A percentile compares a stretch with the other conserved stretches of the same genome.
These are phyloP conservation scores for Scheffersomyces stipitis DNA, from an alignment of 805 yeast species.

Conservation along the genomic window DNA sequence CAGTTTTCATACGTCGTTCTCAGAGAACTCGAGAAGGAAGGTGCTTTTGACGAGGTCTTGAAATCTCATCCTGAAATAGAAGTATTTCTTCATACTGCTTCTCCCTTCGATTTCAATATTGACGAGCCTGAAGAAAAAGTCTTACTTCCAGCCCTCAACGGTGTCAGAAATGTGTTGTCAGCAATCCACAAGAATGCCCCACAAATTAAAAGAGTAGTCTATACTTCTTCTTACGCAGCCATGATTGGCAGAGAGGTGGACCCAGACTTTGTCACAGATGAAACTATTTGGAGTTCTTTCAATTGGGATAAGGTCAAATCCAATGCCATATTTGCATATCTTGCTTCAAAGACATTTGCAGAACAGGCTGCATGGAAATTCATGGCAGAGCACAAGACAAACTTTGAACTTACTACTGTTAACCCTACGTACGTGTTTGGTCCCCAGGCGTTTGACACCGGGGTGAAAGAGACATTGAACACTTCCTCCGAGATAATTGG, in stretches of 20 bases:
- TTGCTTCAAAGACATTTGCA: constrained; percentile 11
- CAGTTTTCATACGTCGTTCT: constrained; percentile 47
- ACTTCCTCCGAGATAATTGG: constrained; percentile 12
- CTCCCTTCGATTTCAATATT: constrained; percentile 51
- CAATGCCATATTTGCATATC: constrained; percentile 9
- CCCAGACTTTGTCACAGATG: constrained; percentile 8
- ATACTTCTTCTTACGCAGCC: constrained; percentile 57
- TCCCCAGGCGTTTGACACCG: constrained; percentile 27
- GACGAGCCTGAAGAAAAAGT: constrained; percentile 50
- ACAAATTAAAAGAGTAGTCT: constrained; percentile 42
- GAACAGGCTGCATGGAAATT: constrained; percentile 17
- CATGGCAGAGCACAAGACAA: constrained; percentile 12
- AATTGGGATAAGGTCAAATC: constrained; percentile 15
- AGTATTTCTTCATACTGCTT: constrained; percentile 60
- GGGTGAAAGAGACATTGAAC: constrained; percentile 10
- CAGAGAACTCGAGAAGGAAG: constrained; percentile 44
- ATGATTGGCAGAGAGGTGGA: constrained; percentile 21
- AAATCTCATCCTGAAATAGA: constrained; percentile 49
- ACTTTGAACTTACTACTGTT: constrained; percentile 39
- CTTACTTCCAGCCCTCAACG: constrained; percentile 55
- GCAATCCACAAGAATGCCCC: constrained; percentile 47
- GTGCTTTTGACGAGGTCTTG: constrained; percentile 48
- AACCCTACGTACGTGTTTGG: constrained; percentile 26
- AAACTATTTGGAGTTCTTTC: constrained; percentile 14
- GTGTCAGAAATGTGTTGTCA: constrained; percentile 51